phyloP scores from a whole-genome alignment of 2,329 filamentous ascomycete species.

The Anthostomella pinea region DNA sequence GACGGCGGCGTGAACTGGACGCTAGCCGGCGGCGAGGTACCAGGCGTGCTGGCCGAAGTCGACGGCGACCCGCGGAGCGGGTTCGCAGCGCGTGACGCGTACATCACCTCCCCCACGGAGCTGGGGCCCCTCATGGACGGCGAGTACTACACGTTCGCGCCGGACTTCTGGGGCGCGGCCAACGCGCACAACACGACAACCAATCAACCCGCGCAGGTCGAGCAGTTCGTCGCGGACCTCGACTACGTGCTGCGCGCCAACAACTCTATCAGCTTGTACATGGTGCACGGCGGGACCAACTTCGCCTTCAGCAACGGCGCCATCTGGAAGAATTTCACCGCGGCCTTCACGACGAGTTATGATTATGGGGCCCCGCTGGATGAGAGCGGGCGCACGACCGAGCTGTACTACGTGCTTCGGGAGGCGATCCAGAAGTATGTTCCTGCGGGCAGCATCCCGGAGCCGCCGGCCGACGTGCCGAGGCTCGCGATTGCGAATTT shows the following conservation, averaged over 20 bases:
- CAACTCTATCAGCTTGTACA: constrained; percentile 48
- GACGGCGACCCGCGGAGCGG: constrained; percentile 42
- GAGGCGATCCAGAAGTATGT: constrained; percentile 38
- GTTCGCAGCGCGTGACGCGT: constrained; percentile 40
- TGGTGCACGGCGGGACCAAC: constrained; percentile 53
- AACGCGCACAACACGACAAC: constrained; percentile 36
- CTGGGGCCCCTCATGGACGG: constrained; percentile 46
- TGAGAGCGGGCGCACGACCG: constrained; percentile 45
- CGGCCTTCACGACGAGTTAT: constrained; percentile 44
- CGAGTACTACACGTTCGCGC: constrained; percentile 46
- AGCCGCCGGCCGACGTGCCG: constrained; percentile 32
- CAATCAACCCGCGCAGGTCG: constrained; percentile 23
- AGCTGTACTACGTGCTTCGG: constrained; percentile 41
- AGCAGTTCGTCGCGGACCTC: constrained; percentile 32
- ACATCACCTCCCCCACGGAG: constrained; percentile 40
- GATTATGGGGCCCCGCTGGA: constrained; percentile 50
- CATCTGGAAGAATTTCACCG: constrained; percentile 39
- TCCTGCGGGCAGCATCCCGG: constrained; percentile 35
- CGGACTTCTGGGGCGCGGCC: constrained; percentile 42
- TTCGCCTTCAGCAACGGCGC: constrained; percentile 47
- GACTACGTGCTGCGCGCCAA: constrained; percentile 37
- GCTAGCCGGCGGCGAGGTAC: constrained; percentile 41
- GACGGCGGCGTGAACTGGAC: constrained; percentile 44
- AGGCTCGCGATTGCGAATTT: constrained; percentile 35
- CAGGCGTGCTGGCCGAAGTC: constrained; percentile 42